These are phyloP conservation scores for Myxozyma udenii DNA, from an alignment of 805 yeast species.

Conservation along the genomic window DNA sequence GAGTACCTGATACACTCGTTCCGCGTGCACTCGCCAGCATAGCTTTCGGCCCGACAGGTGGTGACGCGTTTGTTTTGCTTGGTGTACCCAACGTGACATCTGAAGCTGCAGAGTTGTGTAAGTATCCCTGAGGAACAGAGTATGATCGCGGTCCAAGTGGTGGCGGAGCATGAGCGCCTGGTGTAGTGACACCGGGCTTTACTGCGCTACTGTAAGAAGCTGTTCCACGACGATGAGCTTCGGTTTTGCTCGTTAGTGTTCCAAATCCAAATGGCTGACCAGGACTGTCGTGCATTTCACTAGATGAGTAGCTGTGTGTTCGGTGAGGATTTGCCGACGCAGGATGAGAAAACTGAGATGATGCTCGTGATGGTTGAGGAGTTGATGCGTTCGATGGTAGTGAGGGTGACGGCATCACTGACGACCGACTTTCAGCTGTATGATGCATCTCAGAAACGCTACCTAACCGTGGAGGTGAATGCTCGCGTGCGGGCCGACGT, in stretches of 20 bases:
- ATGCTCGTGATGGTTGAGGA: not conserved
- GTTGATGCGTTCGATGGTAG: not conserved
- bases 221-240: not conserved
- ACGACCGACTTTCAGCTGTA: no score
- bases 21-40: constrained; percentile 14
- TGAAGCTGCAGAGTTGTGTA: constrained; percentile 1
- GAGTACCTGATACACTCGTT: constrained; percentile 2
- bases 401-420: no score
- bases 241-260: no score
- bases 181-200: not conserved
- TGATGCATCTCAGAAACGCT: not conserved
- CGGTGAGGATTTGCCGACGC: not conserved
- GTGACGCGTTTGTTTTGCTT: not conserved
- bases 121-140: constrained; percentile 6
- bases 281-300: not conserved
- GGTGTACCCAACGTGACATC: no score
- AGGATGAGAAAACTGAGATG: no score
- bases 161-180: constrained; percentile 1
- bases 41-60: constrained; percentile 26
- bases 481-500: not conserved
- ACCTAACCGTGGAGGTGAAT: constrained; percentile 7
- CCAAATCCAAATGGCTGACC: not conserved
- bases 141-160: constrained; percentile 17
- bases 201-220: not conserved
- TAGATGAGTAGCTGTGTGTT: not conserved